Evolutionary conservation across 1,284 basidiomycete species (phyloP), one percentile per base, ranked within the genome.

Genomic region (Ganoderma sinense): DNA sequence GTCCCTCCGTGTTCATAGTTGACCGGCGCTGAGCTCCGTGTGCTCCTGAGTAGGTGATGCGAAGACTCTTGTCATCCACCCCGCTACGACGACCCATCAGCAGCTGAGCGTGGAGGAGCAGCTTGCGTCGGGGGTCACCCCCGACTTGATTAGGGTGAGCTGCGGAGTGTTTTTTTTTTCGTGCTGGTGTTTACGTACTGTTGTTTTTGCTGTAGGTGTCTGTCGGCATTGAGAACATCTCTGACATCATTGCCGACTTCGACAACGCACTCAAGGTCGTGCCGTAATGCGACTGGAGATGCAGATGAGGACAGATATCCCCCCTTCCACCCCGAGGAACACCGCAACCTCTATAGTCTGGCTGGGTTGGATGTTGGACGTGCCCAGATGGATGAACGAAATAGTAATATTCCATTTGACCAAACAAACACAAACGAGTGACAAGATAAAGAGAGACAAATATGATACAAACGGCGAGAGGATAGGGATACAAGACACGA

Each of bases 241-340:
- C 85, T 58, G 94, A 96, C 78, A 96, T 96, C 79, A 92, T 95
- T 74, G 93, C 93, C 14, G 95, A 97, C 80, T 95, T 97, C 78
- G 89, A 91, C 71, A 86, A 87, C 69, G 91, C 90, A 3, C 82
- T 89, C 26, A 80, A 80, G 69, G 68, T 68, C n/a, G 79, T 81
- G 14, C 74, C 71, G 33, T 59, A 23, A 58, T n/a, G 8, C 33
- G 4, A 11, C n/a, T 31, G 31, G 36, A 5, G 26, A 26, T 26
- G 26, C 31, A 23, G 29, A 18, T 56, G 8, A n/a, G n/a, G 23
- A 26, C 39, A 43, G 13, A 33, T 18, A 59, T 31, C 14, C 14
- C 23, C 29, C 10, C 14, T 4, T 18, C 58, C 13, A 4, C 4
- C 16, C 23, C 56, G 13, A 23, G n/a, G 48, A 51, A 43, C 41